Base-by-base conservation (phyloP, 2,329 filamentous ascomycete genomes). In the Colletotrichum viniferum region DNA sequence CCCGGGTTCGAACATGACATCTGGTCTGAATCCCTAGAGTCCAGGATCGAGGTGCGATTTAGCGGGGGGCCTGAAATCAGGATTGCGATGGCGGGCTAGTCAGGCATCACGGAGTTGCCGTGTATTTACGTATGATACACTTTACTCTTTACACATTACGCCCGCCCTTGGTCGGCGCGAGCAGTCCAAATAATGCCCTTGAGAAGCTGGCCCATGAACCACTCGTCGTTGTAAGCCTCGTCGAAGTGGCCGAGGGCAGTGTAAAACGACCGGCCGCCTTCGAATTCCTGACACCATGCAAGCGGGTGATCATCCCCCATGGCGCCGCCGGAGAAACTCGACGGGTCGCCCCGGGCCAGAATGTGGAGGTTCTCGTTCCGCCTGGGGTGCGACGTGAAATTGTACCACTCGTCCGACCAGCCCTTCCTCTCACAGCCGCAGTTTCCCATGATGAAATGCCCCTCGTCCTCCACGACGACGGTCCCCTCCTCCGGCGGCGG, bases 361-460 rank as follows among this genome's bases (percentile, higher is more conserved):
- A 86, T 79, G 34, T 80, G 78, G 12, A 85, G 79, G 36, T 79
- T 79, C 4, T 65, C 60, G 28, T 79, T 79, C 4, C 56, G 64
- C 34, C 81, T 79, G 4, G 82, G 82, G 55, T 83, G 83, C 36
- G 69, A n/a, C 65, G 79, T 77, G 73, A 86, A 86, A 73, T 86
- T 86, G 79, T 87, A 87, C 84, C 85, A 87, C 78, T 87, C 85
- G 66, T 87, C 85, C 69, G 83, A 81, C 81, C 82, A 85, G 10
- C n/a, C n/a, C 7, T 76, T 69, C 76, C 36, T 69, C 56, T 56
- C 32, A 13, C 16, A 32, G 8, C 26, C 28, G 12, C 38, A 26
- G 52, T 78, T 56, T 5, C 67, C 26, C 73, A 84, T 77, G 34
- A 85, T 82, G 21, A 78, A 78, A 74, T 86, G 83, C 2, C 63